A percentile compares a stretch with the other conserved stretches of the same genome.
Evolutionary conservation across 2,329 filamentous ascomycete species (phyloP).

Genomic region (Alternaria ventricosa): DNA sequence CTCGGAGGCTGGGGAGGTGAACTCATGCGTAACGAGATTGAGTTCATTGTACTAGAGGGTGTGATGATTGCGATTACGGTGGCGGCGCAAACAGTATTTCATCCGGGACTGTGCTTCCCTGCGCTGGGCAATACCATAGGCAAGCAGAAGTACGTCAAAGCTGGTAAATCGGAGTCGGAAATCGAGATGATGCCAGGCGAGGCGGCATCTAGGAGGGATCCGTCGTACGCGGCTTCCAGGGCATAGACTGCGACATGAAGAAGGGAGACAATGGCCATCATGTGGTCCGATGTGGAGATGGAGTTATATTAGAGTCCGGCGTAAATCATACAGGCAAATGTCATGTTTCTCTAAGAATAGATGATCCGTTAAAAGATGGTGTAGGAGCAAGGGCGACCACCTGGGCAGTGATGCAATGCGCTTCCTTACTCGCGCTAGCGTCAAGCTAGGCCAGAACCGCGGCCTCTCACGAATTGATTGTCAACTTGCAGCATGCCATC

Average conservation of each 20-base stretch:
- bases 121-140: constrained; percentile 20
- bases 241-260: not conserved
- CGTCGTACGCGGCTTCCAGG: not conserved
- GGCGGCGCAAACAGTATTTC: constrained; percentile 52
- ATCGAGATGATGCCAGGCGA: constrained; percentile 10
- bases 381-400: not conserved
- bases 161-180: constrained; percentile 1
- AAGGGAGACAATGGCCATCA: not conserved
- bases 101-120: constrained; percentile 49
- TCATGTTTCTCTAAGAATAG: not conserved
- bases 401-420: not conserved
- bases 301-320: not conserved
- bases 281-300: not conserved
- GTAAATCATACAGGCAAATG: not conserved
- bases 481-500: not conserved
- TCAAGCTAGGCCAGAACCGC: constrained; percentile 8
- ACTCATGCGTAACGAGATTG: constrained; percentile 54
- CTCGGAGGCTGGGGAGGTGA: constrained; percentile 51
- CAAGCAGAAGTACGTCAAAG: constrained; percentile 5
- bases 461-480: constrained; percentile 1
- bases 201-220: not conserved
- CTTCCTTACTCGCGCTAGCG: constrained; percentile 5
- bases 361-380: not conserved
- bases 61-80: constrained; percentile 57
- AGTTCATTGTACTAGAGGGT: constrained; percentile 60